Base-by-base conservation (phyloP, 176 grass and related monocot species). In the Alloteropsis semialata region DNA sequence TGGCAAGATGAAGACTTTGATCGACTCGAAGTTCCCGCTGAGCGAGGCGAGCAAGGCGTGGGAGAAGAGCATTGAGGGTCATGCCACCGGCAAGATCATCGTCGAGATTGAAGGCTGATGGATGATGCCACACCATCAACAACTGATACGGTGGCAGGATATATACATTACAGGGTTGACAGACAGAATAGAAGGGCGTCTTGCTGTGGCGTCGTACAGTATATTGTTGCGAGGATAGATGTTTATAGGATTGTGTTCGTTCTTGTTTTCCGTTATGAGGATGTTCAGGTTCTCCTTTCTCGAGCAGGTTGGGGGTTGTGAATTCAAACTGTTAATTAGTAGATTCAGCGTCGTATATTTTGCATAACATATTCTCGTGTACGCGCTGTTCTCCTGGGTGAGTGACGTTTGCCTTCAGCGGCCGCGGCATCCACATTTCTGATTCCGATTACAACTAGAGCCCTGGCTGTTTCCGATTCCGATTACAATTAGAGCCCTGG, bases 51-150 rank as follows among this genome's bases (percentile, higher is more conserved):
- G n/a, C 5, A 76, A 86, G 62, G 91, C 91, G 0, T 93, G 91
- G 91, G 74, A 85, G 21, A 91, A 9, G 88, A 97, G 94, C 79
- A 93, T 91, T 62, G 87, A 85, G 3, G 91, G 94, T 2, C 94
- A 90, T 53, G 81, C 81, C 11, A 93, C 84, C 0, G 94, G 94
- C 19, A 97, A 97, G 82, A 86, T 93, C 33, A 77, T 93, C 53
- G 49, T 93, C 1, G 81, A 93, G 84, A 85, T 83, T 65, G 69
- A 36, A 36, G 34, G 3, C 34, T 36, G 34, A 36, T 36, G 3
- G 34, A 5, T 36, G 34, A 36, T 36, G 34, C 34, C 5, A 5
- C 5, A 5, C 34, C 34, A 36, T 36, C 34, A 36, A 36, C 34
- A 36, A 36, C 34, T 3, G 34, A 36, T 36, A 36, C 34, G 34